A percentile compares a stretch with the other conserved stretches of the same genome.
These are phyloP conservation scores for Penicillium tannophilum DNA, from an alignment of 495 filamentous ascomycete genomes.

Conservation along the genomic window DNA sequence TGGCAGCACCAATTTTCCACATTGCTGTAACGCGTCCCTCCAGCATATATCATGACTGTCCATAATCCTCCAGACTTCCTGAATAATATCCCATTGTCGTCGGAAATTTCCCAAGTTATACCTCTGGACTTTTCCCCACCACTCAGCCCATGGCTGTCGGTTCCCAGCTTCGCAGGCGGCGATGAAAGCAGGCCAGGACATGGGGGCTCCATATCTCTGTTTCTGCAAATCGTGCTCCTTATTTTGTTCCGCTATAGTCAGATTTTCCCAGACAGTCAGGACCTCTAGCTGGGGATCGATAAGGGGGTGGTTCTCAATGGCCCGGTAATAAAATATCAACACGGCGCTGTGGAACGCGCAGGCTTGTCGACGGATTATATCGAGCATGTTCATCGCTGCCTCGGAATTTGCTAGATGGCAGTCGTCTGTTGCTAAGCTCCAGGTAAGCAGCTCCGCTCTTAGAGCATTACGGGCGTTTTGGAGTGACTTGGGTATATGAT, in stretches of 20 bases:
- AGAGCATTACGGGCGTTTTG: not conserved
- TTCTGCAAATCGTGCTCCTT: constrained; percentile 8
- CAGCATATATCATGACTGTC: constrained; percentile 8
- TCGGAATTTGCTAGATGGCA: not conserved
- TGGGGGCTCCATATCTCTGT: constrained; percentile 8
- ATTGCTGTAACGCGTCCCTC: constrained; percentile 6
- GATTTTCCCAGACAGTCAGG: not conserved
- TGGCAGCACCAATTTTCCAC: constrained; percentile 8
- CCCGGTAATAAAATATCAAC: constrained; percentile 8
- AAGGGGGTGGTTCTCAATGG: not conserved
- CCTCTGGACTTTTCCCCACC: constrained; percentile 13
- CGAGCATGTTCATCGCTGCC: not conserved
- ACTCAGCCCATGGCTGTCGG: constrained; percentile 10
- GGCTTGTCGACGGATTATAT: constrained; percentile 13
- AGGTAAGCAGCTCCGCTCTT: not conserved
- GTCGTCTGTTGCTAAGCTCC: constrained; percentile 7
- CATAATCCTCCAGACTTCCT: constrained; percentile 12
- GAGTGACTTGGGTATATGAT: not conserved
- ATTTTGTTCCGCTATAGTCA: constrained; percentile 7
- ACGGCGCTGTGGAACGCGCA: constrained; percentile 16
- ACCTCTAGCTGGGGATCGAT: not conserved
- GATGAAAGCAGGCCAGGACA: constrained; percentile 21
- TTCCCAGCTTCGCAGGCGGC: constrained; percentile 12
- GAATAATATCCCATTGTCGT: constrained; percentile 12
- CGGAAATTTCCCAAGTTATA: constrained; percentile 14